Base-by-base conservation (phyloP, 768 basidiomycete species). In the Mycena crocata region DNA sequence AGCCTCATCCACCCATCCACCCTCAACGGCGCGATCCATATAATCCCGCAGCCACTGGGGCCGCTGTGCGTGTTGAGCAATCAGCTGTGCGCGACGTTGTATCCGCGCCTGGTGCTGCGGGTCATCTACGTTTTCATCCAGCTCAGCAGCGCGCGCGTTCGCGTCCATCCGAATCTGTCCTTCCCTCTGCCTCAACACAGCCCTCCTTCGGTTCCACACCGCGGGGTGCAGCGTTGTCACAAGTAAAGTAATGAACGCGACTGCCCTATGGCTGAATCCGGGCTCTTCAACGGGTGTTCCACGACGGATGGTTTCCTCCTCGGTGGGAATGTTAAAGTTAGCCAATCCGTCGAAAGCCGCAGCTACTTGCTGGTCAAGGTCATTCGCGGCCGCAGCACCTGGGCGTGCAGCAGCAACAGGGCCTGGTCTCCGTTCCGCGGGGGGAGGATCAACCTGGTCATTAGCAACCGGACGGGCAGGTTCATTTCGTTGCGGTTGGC, bases 1-100 rank as follows among this genome's bases (percentile, higher is more conserved):
- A 31, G 80, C 83, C 73, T 93, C 91, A 66, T 92, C 92, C 45
- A 87, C 82, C 90, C 90, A 92, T 44, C 89, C 92, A 54, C 85
- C 87, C 46, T 78, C 82, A 66, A 88, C 82, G 51, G 90, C 92
- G 23, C 91, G 83, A 21, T 85, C 83, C 61, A 91, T 84, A 71
- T 93, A 93, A 64, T 81, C 81, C 69, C 82, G 82, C 57, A 92
- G 81, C 92, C 92, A 93, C 24, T 48, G 70, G 12, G 89, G 86
- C 57, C 89, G 83, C 44, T 84, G 83, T 56, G 74, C 76, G 66
- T 90, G 85, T 67, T 84, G 84, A 24, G 77, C 82, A 37, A 80
- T 79, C 31, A 90, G 76, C 66, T 85, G 81, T 57, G 79, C 81
- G 50, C 84, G 80, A 52, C 75, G 59, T 42, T 70, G 72, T 28